A percentile compares a stretch with the other conserved stretches of the same genome.
Conservation (phyloP, 108 stramenopile genomes). For the Bacterosira constricta region DNA sequence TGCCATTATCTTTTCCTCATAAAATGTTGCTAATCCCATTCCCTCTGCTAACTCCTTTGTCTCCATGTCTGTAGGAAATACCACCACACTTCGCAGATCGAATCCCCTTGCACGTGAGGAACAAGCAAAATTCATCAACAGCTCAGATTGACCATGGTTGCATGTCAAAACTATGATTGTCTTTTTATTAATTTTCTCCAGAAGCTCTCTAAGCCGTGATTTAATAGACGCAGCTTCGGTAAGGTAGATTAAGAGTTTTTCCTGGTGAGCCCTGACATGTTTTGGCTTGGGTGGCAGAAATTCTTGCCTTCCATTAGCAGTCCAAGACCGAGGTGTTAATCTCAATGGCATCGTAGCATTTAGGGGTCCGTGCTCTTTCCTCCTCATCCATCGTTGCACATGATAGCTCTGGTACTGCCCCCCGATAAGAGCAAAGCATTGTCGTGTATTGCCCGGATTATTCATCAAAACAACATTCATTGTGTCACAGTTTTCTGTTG, state of each 20-base stretch:
- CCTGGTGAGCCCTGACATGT: constrained; percentile 14
- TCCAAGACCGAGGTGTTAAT: constrained; percentile 31
- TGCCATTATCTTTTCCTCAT: constrained; percentile 35
- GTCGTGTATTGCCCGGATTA: constrained; percentile 14
- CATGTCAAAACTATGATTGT: constrained; percentile 37
- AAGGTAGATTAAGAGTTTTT: constrained; percentile 20
- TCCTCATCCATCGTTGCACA: constrained; percentile 47
- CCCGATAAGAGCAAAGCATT: constrained; percentile 40
- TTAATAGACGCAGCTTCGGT: constrained; percentile 11
- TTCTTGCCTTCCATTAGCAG: constrained; percentile 25
- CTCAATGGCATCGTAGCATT: constrained; percentile 28
- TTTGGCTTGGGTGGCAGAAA: constrained; percentile 17
- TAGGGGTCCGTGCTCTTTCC: constrained; percentile 1
- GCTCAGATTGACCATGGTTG: constrained; percentile 45
- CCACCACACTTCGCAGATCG: constrained; percentile 30
- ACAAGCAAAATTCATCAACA: constrained; percentile 59
- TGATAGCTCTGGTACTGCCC: constrained; percentile 48
- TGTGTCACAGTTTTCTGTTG: constrained; percentile 48
- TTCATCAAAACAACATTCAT: constrained; percentile 48
- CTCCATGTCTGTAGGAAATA: constrained; percentile 47
- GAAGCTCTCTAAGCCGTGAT: neutral
- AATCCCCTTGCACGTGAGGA: constrained; percentile 57
- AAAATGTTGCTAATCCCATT: constrained; percentile 51
- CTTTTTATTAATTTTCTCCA: constrained; percentile 12
- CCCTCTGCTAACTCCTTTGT: constrained; percentile 45